These are phyloP conservation scores for Triticum dicoccoides DNA, from an alignment of 176 grass and related monocot genomes.

Conservation along the genomic window DNA sequence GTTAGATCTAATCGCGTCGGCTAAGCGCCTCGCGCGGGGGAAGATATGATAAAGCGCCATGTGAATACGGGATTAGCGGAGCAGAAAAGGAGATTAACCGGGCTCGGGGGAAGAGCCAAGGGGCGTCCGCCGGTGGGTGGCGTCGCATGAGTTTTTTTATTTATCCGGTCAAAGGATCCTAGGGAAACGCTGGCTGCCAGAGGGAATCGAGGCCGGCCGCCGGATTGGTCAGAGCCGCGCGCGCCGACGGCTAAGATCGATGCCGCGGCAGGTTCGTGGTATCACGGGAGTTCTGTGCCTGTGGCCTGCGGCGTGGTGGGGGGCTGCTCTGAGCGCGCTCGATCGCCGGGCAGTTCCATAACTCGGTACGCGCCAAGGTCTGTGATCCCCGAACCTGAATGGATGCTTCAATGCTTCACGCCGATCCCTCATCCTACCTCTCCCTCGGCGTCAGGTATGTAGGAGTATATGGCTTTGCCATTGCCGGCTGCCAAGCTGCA, in stretches of 20 bases:
- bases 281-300: constrained; percentile 19
- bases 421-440: neutral
- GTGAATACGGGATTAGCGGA: constrained; percentile 25
- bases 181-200: constrained; percentile 13
- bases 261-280: neutral
- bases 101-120: neutral
- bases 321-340: neutral
- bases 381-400: neutral
- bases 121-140: constrained; percentile 4
- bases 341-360: constrained; percentile 19
- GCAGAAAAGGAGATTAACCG: neutral
- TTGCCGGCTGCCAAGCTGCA: neutral
- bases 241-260: neutral
- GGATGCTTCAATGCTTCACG: neutral
- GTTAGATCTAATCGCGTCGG: constrained; percentile 29
- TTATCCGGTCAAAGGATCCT: constrained; percentile 36
- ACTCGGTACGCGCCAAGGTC: constrained; percentile 23
- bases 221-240: constrained; percentile 6
- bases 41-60: neutral
- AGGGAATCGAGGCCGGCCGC: constrained; percentile 29
- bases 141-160: neutral
- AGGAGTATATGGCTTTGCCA: neutral
- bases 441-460: no score
- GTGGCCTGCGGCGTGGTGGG: neutral
- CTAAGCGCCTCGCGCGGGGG: neutral